Evolutionary conservation across 768 basidiomycete genomes (phyloP).

Genomic region (Phylloporus arenicola): DNA sequence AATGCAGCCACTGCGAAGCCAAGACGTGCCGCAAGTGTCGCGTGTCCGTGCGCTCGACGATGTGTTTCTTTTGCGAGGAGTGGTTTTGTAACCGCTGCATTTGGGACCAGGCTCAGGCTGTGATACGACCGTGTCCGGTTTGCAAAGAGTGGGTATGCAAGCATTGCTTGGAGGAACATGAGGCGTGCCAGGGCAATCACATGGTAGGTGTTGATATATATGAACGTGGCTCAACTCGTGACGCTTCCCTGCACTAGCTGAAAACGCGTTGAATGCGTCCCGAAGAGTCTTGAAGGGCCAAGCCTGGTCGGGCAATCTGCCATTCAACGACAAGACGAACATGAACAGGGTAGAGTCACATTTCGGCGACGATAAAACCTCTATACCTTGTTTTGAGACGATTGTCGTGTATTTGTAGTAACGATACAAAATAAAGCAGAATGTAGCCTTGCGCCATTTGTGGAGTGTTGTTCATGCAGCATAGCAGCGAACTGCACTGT

Average conservation of each 20-base stretch:
- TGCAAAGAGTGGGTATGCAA: constrained; percentile 2
- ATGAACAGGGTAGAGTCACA: too few species aligned
- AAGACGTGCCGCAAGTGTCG: constrained; percentile 10
- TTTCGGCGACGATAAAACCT: too few species aligned
- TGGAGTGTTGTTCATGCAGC: too few species aligned
- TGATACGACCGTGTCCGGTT: not conserved
- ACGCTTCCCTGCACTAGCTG: not conserved
- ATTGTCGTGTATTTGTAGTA: too few species aligned
- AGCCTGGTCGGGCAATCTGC: too few species aligned
- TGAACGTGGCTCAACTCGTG: not conserved
- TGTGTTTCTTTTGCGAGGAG: not conserved
- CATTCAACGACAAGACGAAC: too few species aligned
- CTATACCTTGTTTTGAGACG: too few species aligned
- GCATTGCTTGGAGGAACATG: not conserved
- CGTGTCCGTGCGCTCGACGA: not conserved
- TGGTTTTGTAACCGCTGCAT: constrained; percentile 8
- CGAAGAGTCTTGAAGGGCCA: too few species aligned
- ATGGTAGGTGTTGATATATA: not conserved
- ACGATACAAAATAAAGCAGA: too few species aligned
- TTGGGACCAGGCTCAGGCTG: not conserved
- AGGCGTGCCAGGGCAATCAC: not conserved
- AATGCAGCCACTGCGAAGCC: constrained; percentile 1
- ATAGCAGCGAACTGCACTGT: too few species aligned
- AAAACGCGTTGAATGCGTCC: not conserved
- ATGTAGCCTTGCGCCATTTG: too few species aligned